Conservation (phyloP, 805 yeast genomes). For the Metschnikowia corniflorae region DNA sequence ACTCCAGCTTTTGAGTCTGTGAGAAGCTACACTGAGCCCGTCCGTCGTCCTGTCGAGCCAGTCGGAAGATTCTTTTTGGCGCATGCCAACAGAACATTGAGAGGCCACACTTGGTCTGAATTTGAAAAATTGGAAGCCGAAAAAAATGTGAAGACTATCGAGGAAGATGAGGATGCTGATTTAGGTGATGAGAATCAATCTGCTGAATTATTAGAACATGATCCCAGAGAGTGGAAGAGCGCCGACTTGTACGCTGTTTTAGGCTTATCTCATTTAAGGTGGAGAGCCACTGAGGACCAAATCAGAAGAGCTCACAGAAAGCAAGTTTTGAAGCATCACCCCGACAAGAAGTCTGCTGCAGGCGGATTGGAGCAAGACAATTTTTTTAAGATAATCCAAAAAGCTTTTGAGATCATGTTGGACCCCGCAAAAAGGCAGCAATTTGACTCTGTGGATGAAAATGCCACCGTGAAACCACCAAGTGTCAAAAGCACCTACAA, state of each 20-base stretch:
- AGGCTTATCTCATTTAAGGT: slow-evolving; percentile 88
- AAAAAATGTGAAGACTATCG: slow-evolving; percentile 70
- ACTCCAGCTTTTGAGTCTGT: slow-evolving; percentile 50
- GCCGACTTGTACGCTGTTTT: slow-evolving; percentile 95
- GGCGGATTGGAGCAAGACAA: slow-evolving; percentile 92
- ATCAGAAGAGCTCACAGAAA: slow-evolving; percentile 95
- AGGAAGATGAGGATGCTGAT: slow-evolving; percentile 59
- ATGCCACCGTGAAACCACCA: slow-evolving; percentile 84
- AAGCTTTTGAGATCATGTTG: slow-evolving; percentile 86
- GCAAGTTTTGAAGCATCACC: slow-evolving; percentile 95
- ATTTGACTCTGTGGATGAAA: slow-evolving; percentile 91
- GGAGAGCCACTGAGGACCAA: slow-evolving; percentile 87
- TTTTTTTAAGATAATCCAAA: slow-evolving; percentile 96
- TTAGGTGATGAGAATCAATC: slow-evolving; percentile 72
- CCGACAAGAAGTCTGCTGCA: slow-evolving; percentile 92
- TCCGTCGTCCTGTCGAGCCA: slow-evolving; percentile 87
- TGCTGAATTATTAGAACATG: slow-evolving; percentile 72
- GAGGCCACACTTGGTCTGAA: slow-evolving; percentile 99
- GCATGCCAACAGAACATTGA: slow-evolving; percentile 90
- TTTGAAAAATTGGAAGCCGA: slow-evolving; percentile 92
- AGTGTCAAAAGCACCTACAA: slow-evolving; percentile 62
- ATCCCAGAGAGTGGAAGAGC: slow-evolving; percentile 97
- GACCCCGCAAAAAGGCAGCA: slow-evolving; percentile 87
- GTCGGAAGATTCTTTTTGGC: slow-evolving; percentile 95
- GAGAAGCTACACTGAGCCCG: slow-evolving; percentile 53